Conservation (phyloP, 2,329 filamentous ascomycete genomes). For the Tolypocladium pustulatum region DNA sequence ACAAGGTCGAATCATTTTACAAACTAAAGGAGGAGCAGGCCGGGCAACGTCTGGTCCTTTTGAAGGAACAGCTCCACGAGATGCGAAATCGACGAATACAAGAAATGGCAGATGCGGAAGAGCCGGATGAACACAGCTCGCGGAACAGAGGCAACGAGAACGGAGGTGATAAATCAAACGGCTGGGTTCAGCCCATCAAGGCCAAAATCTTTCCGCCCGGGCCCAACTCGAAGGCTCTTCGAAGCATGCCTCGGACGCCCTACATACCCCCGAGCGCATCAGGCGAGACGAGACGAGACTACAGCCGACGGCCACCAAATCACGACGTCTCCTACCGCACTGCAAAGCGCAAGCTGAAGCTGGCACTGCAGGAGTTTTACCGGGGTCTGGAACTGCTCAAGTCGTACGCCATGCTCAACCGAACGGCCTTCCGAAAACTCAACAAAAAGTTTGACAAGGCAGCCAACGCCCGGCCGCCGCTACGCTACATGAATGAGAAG, state of each 20-base stretch:
- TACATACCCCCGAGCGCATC: slow-evolving; percentile 19
- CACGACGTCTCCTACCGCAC: slow-evolving; percentile 68
- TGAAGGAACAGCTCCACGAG: slow-evolving; percentile 81
- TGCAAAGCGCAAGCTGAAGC: slow-evolving; percentile 85
- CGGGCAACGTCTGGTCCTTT: slow-evolving; percentile 53
- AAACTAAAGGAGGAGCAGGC: slow-evolving; percentile 79
- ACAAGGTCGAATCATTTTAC: slow-evolving; percentile 92
- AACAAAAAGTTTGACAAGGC: slow-evolving; percentile 99
- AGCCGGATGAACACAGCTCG: slow-evolving; percentile 15
- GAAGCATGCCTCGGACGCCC: slow-evolving; percentile 42
- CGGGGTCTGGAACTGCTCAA: slow-evolving; percentile 85
- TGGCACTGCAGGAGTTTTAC: slow-evolving; percentile 88
- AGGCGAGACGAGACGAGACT: slow-evolving; percentile 32
- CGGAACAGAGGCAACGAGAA: slow-evolving; percentile 12
- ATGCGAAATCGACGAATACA: slow-evolving; percentile 78
- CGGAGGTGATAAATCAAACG: slow-evolving; percentile 17
- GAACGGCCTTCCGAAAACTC: slow-evolving; percentile 90
- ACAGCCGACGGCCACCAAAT: slow-evolving; percentile 34
- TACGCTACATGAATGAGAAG: slow-evolving; percentile 81
- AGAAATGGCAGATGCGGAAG: slow-evolving; percentile 46
- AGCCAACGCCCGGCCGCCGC: slow-evolving; percentile 63
- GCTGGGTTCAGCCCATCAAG: slow-evolving; percentile 44
- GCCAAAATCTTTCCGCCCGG: slow-evolving; percentile 44
- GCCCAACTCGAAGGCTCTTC: slow-evolving; percentile 49
- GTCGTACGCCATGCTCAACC: slow-evolving; percentile 80